Evolutionary conservation across 1,284 basidiomycete species (phyloP).

Genomic region (Ustilago vetiveriae): DNA sequence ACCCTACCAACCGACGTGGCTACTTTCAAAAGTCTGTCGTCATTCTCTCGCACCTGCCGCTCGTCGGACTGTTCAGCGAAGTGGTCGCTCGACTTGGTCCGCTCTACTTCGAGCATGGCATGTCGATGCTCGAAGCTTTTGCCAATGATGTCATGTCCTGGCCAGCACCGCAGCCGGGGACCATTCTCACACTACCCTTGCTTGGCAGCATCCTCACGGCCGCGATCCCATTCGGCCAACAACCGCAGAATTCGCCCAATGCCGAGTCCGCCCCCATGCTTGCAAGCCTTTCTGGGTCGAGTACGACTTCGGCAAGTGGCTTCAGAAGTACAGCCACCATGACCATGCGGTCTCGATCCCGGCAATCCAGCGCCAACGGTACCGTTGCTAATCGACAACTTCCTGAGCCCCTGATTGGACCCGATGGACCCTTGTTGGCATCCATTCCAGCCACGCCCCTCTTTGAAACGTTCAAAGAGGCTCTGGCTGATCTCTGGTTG

Average conservation of each 20-base stretch:
- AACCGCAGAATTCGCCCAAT: constrained; percentile 55
- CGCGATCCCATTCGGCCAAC: constrained; percentile 56
- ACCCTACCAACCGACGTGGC: constrained; percentile 58
- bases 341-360: constrained; percentile 25
- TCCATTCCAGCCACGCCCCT: constrained; percentile 74
- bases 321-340: constrained; percentile 32
- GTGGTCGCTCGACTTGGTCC: constrained; percentile 76
- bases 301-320: constrained; percentile 2
- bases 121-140: constrained; percentile 61
- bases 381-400: constrained; percentile 20
- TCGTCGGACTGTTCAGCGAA: constrained; percentile 81
- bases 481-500: constrained; percentile 76
- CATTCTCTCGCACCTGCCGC: constrained; percentile 82
- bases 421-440: constrained; percentile 71
- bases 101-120: constrained; percentile 62
- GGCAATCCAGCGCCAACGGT: constrained; percentile 11
- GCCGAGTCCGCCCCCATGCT: constrained; percentile 27
- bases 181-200: constrained; percentile 53
- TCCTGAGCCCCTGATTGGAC: constrained; percentile 36
- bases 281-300: constrained; percentile 1
- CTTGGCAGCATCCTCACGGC: constrained; percentile 53
- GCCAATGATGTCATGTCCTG: constrained; percentile 54
- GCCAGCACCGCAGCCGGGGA: constrained; percentile 56
- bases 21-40: constrained; percentile 78
- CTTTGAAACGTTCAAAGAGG: constrained; percentile 59